Evolutionary conservation across 1,284 basidiomycete genomes (phyloP).

Genomic region (Microbotryum lychnidis-dioicae): DNA sequence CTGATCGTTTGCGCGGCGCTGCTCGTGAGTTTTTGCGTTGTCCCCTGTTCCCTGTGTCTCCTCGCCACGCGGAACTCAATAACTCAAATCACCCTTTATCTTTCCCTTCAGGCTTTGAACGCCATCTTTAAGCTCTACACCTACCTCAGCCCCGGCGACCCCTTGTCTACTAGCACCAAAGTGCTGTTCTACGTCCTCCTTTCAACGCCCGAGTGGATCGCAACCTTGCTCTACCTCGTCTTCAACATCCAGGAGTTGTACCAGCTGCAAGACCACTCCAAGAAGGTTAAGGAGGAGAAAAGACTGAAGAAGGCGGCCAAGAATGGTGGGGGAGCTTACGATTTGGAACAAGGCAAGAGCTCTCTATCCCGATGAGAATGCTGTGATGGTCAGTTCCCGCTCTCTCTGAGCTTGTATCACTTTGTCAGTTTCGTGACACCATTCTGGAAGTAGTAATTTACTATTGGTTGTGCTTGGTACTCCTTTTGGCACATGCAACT

Average conservation of each 20-base stretch:
- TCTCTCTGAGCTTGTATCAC: too few species aligned
- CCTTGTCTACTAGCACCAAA: slow-evolving; percentile 4
- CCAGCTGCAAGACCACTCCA: background rate
- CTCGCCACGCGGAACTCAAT: background rate
- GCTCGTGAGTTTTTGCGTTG: slow-evolving; percentile 5
- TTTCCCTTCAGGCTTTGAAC: background rate
- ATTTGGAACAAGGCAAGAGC: too few species aligned
- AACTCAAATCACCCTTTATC: background rate
- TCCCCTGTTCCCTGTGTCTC: too few species aligned
- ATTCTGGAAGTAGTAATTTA: too few species aligned
- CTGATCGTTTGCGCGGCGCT: background rate
- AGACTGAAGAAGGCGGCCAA: slow-evolving; percentile 1
- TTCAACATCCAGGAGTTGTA: slow-evolving; percentile 11
- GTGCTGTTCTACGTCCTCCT: slow-evolving; percentile 19
- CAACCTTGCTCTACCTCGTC: background rate
- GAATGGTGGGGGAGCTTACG: too few species aligned
- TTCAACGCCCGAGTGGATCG: slow-evolving; percentile 12
- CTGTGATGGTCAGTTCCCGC: too few species aligned
- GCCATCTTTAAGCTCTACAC: slow-evolving; percentile 13
- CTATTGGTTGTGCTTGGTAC: too few species aligned
- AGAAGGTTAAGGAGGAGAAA: slow-evolving; percentile 13
- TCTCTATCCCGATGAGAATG: too few species aligned
- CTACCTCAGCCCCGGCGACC: background rate
- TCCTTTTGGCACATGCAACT: too few species aligned
- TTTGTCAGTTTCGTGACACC: too few species aligned